phyloP scores from a whole-genome alignment of 768 basidiomycete species.

The Lactarius hatsudake region DNA sequence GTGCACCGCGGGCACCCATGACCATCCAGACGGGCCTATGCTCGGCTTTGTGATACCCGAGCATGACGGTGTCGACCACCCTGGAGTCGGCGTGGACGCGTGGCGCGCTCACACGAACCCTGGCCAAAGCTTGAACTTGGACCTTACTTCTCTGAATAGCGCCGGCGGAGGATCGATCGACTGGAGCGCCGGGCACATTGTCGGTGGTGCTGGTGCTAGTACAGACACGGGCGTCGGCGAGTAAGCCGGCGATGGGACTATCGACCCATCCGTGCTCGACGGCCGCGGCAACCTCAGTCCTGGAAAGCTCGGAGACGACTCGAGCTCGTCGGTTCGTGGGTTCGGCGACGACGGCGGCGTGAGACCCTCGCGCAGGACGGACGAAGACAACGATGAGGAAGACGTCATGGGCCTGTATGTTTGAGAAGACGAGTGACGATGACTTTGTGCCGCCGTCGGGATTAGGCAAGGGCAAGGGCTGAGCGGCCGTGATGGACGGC shows the following conservation, averaged over 20 bases:
- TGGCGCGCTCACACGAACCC: neutral
- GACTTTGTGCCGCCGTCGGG: neutral
- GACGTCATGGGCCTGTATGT: conserved; percentile 8
- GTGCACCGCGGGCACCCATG: neutral
- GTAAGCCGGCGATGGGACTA: conserved; percentile 21
- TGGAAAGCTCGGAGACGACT: neutral
- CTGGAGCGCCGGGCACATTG: neutral
- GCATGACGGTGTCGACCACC: neutral
- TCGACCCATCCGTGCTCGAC: conserved; percentile 23
- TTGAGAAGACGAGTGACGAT: neutral
- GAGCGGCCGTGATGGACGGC: neutral
- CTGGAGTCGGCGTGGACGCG: no score
- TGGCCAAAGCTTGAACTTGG: neutral
- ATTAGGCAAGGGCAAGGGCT: neutral
- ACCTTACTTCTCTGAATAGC: neutral
- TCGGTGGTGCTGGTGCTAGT: neutral
- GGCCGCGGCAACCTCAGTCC: conserved; percentile 5
- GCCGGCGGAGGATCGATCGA: neutral
- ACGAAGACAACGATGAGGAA: neutral
- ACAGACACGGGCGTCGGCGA: neutral
- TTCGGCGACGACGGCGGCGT: neutral
- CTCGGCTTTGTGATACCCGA: conserved; percentile 10
- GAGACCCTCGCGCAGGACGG: neutral
- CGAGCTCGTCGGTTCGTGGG: neutral
- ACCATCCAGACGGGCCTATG: conserved; percentile 16